Base-by-base conservation (phyloP, 2,329 filamentous ascomycete genomes). In the Stemphylium vesicarium region DNA sequence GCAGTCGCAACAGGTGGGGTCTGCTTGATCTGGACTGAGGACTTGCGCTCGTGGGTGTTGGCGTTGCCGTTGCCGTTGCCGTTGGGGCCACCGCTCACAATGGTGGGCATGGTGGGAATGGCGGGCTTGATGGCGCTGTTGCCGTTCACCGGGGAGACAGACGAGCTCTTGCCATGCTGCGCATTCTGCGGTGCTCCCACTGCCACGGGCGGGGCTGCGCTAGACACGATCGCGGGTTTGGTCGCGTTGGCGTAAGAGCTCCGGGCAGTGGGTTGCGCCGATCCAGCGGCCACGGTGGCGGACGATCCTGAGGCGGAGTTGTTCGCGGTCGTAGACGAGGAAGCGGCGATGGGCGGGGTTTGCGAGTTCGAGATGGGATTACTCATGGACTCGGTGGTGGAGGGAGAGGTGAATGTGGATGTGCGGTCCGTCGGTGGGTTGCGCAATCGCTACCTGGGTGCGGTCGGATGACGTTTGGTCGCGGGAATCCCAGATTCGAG, bases 21-120 rank as follows among this genome's bases (percentile, higher is more conserved):
- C 66, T 92, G 88, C 76, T 86, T 92, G 81, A 97, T 96, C 70
- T 93, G 96, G 70, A 96, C 89, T 15, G 94, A 97, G 62, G 88
- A 96, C 80, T 96, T 96, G 74, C 92, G 87, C 73, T 82, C 84
- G 80, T 98, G 87, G 73, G 82, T 84, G 80, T 97, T 93, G 67
- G 92, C 88, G 66, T 82, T n/a, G n/a, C n/a, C n/a, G n/a, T n/a
- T 63, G 56, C 70, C 58, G 42, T 69, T 79, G 69, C 91, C 91
- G 85, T 96, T 95, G 70, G 83, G 83, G 71, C 82, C 82, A 71
- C 81, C 85, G 77, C 84, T 84, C 60, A 83, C 84, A 65, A 89
- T 85, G 61, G 81, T 80, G 63, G 87, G 83, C 66, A 80, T 77
- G 59, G 83, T 47, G 36, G 55, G 55, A 29, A 57, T 46, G 9